A percentile compares a stretch with the other conserved stretches of the same genome.
phyloP scores from a whole-genome alignment of 1,139 yeast genomes.

The Pneumocystis wakefieldiae region DNA sequence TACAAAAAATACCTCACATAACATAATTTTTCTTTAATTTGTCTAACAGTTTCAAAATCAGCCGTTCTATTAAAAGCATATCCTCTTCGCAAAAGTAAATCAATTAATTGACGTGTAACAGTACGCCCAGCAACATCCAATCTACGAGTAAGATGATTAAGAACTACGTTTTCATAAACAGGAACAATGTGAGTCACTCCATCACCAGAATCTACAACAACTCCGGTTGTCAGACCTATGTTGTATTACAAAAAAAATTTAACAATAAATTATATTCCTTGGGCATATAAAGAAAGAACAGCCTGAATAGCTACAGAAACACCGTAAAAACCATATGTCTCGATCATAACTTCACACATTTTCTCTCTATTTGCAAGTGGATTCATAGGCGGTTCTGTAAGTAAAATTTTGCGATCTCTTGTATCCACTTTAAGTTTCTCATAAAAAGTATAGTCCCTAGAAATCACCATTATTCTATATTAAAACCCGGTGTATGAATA shows the following conservation, averaged over 20 bases:
- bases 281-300: constrained; percentile 90
- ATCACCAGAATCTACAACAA: constrained; percentile 93
- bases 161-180: constrained; percentile 88
- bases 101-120: constrained; percentile 86
- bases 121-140: constrained; percentile 97
- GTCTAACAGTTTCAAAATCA: constrained; percentile 95
- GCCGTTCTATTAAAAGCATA: constrained; percentile 97
- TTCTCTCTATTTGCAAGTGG: constrained; percentile 83
- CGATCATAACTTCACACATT: constrained; percentile 97
- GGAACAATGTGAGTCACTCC: constrained; percentile 97
- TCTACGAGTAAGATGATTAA: constrained; percentile 82
- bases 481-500: not conserved
- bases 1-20: constrained; percentile 35
- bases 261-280: constrained; percentile 34
- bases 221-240: constrained; percentile 63
- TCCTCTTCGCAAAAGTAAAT: constrained; percentile 80
- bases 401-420: constrained; percentile 60
- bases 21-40: constrained; percentile 88
- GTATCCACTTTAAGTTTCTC: constrained; percentile 74
- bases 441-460: constrained; percentile 70
- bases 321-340: constrained; percentile 86
- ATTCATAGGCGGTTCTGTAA: constrained; percentile 97
- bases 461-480: not conserved
- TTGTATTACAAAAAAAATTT: not conserved
- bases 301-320: constrained; percentile 98